phyloP scores from a whole-genome alignment of 495 filamentous ascomycete genomes.

The Sporormia fimetaria region DNA sequence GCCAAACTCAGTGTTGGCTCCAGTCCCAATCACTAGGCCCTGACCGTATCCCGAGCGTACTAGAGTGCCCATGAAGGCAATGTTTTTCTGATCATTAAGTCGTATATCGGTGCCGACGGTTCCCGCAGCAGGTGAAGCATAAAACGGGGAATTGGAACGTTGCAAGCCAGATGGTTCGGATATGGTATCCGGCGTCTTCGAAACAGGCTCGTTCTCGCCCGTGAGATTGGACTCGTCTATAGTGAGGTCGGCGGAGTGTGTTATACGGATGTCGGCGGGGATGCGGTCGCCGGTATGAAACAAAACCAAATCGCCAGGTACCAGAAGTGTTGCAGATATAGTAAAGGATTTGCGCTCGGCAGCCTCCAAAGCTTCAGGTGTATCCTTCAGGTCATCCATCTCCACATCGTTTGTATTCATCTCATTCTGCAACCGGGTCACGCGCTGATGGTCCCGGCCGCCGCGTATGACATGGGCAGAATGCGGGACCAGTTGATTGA shows the following conservation, averaged over 20 bases:
- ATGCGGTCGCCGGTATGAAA: conserved; percentile 95
- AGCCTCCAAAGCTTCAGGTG: conserved; percentile 37
- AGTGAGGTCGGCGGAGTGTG: conserved; percentile 69
- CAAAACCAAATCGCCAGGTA: conserved; percentile 81
- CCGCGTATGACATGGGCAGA: conserved; percentile 78
- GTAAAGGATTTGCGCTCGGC: conserved; percentile 65
- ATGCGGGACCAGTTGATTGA: conserved; percentile 87
- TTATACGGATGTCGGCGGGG: conserved; percentile 92
- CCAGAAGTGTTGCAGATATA: conserved; percentile 73
- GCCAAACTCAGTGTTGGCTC: conserved; percentile 89
- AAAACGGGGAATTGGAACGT: conserved; percentile 46
- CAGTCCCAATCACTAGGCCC: conserved; percentile 89
- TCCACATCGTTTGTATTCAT: conserved; percentile 28
- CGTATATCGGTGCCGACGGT: conserved; percentile 54
- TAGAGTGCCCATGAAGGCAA: conserved; percentile 96
- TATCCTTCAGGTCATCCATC: conserved; percentile 28
- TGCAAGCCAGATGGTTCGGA: conserved; percentile 4
- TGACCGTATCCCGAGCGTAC: conserved; percentile 94
- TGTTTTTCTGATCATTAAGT: conserved; percentile 61
- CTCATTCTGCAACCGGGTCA: conserved; percentile 7
- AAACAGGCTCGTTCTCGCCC: conserved; percentile 87
- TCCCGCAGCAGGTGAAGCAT: conserved; percentile 49
- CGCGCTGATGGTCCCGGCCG: conserved; percentile 15
- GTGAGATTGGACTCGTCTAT: conserved; percentile 98
- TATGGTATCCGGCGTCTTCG: conserved; percentile 58